Percentiles rank a stretch among this genome's conserved stretches.
These are phyloP conservation scores for Monosporascus ibericus DNA, from an alignment of 2,329 filamentous ascomycete species.

Conservation along the genomic window DNA sequence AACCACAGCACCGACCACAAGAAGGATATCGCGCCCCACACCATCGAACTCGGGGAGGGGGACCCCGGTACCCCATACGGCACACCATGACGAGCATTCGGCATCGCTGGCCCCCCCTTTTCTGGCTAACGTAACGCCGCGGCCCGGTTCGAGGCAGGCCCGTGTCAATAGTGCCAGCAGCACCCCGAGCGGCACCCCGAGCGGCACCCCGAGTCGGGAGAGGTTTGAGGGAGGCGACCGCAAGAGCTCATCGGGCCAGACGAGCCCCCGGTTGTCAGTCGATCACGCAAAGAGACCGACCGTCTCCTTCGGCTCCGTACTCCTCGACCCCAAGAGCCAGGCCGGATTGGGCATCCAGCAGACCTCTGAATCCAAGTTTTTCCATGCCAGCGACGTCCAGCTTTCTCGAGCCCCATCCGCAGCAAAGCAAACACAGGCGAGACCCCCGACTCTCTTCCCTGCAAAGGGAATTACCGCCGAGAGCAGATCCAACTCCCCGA, in stretches of 20 bases:
- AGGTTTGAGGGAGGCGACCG: conserved; percentile 38
- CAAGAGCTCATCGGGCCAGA: conserved; percentile 26
- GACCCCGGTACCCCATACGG: conserved; percentile 22
- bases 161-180: conserved; percentile 63
- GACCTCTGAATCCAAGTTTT: conserved; percentile 65
- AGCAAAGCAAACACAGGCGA: conserved; percentile 27
- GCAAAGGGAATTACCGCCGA: conserved; percentile 44
- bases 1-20: conserved; percentile 36
- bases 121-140: conserved; percentile 67
- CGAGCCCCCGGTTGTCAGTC: conserved; percentile 26
- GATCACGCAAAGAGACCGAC: conserved; percentile 24
- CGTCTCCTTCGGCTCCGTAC: conserved; percentile 35
- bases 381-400: conserved; percentile 79
- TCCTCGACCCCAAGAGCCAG: conserved; percentile 25
- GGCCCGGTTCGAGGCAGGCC: conserved; percentile 67
- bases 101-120: conserved; percentile 51
- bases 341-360: conserved; percentile 20
- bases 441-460: conserved; percentile 48
- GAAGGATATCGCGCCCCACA: conserved; percentile 20
- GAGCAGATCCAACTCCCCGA: conserved; percentile 28
- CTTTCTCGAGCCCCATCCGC: conserved; percentile 28
- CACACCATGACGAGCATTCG: conserved; percentile 44
- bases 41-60: conserved; percentile 18
- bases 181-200: conserved; percentile 64
- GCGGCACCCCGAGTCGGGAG: conserved; percentile 48